phyloP scores from a whole-genome alignment of 2,329 filamentous ascomycete species.

The Nigrospora sphaerica region DNA sequence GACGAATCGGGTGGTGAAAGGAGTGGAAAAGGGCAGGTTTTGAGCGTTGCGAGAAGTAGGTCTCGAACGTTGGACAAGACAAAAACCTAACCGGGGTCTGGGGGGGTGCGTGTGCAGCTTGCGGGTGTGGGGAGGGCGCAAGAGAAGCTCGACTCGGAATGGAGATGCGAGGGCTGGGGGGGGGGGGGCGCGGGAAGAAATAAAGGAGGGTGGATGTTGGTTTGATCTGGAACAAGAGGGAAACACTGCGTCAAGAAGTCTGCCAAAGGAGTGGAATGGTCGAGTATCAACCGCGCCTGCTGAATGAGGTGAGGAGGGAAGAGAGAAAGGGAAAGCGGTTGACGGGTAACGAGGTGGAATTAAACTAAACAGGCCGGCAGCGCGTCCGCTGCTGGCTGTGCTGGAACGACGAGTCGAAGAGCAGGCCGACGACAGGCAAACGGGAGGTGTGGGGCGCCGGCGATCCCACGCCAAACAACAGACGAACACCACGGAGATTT shows the following conservation, averaged over 20 bases:
- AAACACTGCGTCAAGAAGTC: background rate
- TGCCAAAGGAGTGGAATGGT: conserved; percentile 2
- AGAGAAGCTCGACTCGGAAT: too few species aligned
- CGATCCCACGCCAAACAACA: too few species aligned
- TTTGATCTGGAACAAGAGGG: background rate
- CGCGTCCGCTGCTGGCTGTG: too few species aligned
- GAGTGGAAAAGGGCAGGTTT: background rate
- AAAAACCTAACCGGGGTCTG: background rate
- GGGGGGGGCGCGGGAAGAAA: too few species aligned
- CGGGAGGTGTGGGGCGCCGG: too few species aligned
- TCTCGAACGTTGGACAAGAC: conserved; percentile 1
- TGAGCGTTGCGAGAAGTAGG: background rate
- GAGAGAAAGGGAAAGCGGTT: background rate
- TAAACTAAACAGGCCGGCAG: background rate
- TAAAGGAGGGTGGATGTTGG: background rate
- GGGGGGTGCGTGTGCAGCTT: background rate
- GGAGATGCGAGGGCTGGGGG: too few species aligned
- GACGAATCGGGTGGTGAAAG: background rate
- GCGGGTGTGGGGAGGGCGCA: too few species aligned
- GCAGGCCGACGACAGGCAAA: too few species aligned
- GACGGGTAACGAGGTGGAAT: background rate
- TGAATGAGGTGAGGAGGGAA: conserved; percentile 1
- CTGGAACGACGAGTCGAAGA: too few species aligned
- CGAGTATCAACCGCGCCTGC: conserved; percentile 2
- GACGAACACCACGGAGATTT: too few species aligned